A percentile compares a stretch with the other conserved stretches of the same genome.
These are phyloP conservation scores for Ganoderma lucidum DNA, from an alignment of 1,284 basidiomycete species.

Conservation along the genomic window DNA sequence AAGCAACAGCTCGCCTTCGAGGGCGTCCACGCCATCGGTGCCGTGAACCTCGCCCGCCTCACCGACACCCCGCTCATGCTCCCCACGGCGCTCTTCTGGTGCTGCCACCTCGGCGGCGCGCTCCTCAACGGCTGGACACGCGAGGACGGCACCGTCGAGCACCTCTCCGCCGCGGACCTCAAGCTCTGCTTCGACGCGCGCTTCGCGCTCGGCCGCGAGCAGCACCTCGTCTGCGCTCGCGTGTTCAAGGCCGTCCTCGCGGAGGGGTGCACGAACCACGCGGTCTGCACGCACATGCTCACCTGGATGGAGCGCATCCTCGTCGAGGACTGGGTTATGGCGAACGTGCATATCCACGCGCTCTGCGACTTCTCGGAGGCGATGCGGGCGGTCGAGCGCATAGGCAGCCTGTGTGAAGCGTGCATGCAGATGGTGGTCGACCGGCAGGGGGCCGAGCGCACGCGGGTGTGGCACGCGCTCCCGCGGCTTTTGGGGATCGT, in stretches of 20 bases:
- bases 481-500: background rate
- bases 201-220: background rate
- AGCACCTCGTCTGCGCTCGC: background rate
- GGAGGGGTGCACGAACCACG: background rate
- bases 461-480: background rate
- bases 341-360: background rate
- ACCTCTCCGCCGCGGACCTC: conserved; percentile 7
- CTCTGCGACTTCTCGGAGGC: background rate
- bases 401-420: background rate
- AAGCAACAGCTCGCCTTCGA: background rate
- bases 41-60: background rate
- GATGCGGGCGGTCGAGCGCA: background rate
- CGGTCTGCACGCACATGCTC: background rate
- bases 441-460: background rate
- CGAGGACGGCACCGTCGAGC: conserved; percentile 16
- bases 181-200: conserved; percentile 10
- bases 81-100: conserved; percentile 5
- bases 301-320: background rate
- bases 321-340: background rate
- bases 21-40: background rate
- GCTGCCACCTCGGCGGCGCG: background rate
- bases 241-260: background rate
- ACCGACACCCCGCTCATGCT: conserved; percentile 4
- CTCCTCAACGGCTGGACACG: conserved; percentile 17
- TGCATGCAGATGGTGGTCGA: background rate